These are phyloP conservation scores for Cladosporium colombiae DNA, from an alignment of 2,329 filamentous ascomycete genomes.

Conservation along the genomic window DNA sequence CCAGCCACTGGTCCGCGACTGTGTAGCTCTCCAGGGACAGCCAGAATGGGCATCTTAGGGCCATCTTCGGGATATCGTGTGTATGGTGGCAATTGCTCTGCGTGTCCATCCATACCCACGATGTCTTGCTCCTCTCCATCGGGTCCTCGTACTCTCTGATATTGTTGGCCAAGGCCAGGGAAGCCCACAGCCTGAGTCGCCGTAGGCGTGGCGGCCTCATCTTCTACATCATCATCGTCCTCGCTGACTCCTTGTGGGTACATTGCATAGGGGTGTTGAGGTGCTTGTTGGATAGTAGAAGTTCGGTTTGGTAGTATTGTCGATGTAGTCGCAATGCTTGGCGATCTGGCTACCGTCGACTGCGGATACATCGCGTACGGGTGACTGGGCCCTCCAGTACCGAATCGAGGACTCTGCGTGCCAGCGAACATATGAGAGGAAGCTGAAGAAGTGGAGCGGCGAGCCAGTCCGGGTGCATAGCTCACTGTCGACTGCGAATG, in stretches of 20 bases:
- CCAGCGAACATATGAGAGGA: slow-evolving; percentile 41
- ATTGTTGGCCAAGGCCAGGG: slow-evolving; percentile 64
- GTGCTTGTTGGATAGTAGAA: slow-evolving; percentile 40
- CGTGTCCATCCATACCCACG: slow-evolving; percentile 83
- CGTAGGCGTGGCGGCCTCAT: slow-evolving; percentile 39
- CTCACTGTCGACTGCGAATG: slow-evolving; percentile 39
- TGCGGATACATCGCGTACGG: slow-evolving; percentile 85
- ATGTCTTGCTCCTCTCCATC: slow-evolving; percentile 88
- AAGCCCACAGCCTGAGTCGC: slow-evolving; percentile 62
- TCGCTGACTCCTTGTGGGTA: slow-evolving; percentile 75
- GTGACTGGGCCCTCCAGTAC: slow-evolving; percentile 73
- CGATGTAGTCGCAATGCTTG: slow-evolving; percentile 71
- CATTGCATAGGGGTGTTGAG: slow-evolving; percentile 82
- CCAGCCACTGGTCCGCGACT: slow-evolving; percentile 37
- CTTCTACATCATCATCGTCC: slow-evolving; percentile 60
- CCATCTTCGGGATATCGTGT: slow-evolving; percentile 79
- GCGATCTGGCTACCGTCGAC: slow-evolving; percentile 58
- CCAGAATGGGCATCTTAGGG: slow-evolving; percentile 53
- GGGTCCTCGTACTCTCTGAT: slow-evolving; percentile 71
- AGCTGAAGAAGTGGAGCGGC: slow-evolving; percentile 38
- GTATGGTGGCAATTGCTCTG: slow-evolving; percentile 89
- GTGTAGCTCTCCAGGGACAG: slow-evolving; percentile 33
- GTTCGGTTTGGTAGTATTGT: slow-evolving; percentile 58
- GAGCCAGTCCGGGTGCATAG: slow-evolving; percentile 27
- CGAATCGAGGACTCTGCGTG: slow-evolving; percentile 67